These are phyloP conservation scores for Dissoconium aciculare DNA, from an alignment of 2,329 filamentous ascomycete species.

Conservation along the genomic window DNA sequence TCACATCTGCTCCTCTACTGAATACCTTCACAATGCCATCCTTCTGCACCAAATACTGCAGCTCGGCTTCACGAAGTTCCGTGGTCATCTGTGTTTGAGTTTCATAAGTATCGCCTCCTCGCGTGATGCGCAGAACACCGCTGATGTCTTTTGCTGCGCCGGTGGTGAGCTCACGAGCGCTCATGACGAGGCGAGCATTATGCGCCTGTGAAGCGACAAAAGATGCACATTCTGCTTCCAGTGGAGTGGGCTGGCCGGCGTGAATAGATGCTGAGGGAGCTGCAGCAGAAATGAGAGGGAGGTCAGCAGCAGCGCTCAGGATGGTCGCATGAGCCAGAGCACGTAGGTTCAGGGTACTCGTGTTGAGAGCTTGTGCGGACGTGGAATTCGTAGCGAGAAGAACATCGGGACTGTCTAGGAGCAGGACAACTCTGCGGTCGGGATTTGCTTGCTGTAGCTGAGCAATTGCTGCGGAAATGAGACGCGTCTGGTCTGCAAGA, in stretches of 20 bases:
- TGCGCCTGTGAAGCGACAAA: conserved; percentile 61
- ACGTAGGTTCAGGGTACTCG: conserved; percentile 19
- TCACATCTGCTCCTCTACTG: conserved; percentile 52
- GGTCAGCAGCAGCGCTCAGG: conserved; percentile 56
- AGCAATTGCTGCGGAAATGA: conserved; percentile 6
- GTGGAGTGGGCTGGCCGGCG: conserved; percentile 35
- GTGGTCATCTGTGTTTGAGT: conserved; percentile 5
- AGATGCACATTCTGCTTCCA: conserved; percentile 58
- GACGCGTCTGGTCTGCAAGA: conserved; percentile 6
- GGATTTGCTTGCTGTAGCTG: conserved; percentile 1
- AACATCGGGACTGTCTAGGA: conserved; percentile 32
- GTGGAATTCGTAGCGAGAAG: conserved; percentile 25
- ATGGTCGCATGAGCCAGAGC: conserved; percentile 45
- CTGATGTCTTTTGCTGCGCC: conserved; percentile 83
- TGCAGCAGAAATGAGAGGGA: conserved; percentile 46
- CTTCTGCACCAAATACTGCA: conserved; percentile 64
- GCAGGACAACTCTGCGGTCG: conserved; percentile 24
- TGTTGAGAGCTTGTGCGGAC: conserved; percentile 18
- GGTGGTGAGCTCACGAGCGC: conserved; percentile 64
- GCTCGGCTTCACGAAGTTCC: conserved; percentile 46
- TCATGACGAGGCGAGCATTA: conserved; percentile 54
- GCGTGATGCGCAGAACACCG: conserved; percentile 66
- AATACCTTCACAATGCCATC: conserved; percentile 75
- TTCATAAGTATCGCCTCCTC: conserved; percentile 32
- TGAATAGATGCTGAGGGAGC: conserved; percentile 21